Base-by-base conservation (phyloP, 306 rosid species). In the Vigna unguiculata region DNA sequence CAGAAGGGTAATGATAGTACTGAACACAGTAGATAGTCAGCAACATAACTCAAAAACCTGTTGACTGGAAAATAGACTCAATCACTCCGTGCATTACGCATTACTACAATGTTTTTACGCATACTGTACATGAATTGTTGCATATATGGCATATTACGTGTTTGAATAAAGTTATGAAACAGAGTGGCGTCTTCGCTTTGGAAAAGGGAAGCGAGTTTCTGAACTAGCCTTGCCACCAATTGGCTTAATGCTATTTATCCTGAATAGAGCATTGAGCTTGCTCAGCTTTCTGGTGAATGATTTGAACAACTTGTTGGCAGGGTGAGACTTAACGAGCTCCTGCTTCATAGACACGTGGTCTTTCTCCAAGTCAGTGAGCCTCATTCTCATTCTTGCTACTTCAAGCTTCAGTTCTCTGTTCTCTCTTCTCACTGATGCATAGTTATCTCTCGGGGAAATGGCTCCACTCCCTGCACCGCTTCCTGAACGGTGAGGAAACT, bases 381-480 rank as follows among this genome's bases (percentile, higher is more conserved):
- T 88, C 99, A 96, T 96, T 86, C 99, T 86, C 99, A 96, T 96
- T 64, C 99, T 89, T 8, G 99, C 96, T 6, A 96, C 99, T 77
- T 96, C 99, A 13, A 96, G 97, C 86, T 96, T 96, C 77, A 96
- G 83, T 80, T 96, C 99, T 9, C 99, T 74, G 81, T 96, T 96
- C 88, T 96, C 99, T 73, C 99, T 84, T 80, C 99, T 78, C 5
- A 96, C 99, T 0, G 99, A 96, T 12, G 99, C 99, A n/a, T 96
- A 96, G 83, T 96, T 96, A 78, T 96, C 99, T 79, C 98, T 78
- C 0, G 99, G 99, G 11, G 99, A 96, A 12, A 96, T 96, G 62
- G 98, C 99, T 63, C 98, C 99, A 57, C 99, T 96, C 17, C 99
- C 99, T 0, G 98, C 98, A 1, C 98, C 99, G 45, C 99, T 96